Evolutionary conservation across 75 land plant species (phyloP), one percentile per base, ranked within the genome.

Genomic region (Pinus albicaulis): DNA sequence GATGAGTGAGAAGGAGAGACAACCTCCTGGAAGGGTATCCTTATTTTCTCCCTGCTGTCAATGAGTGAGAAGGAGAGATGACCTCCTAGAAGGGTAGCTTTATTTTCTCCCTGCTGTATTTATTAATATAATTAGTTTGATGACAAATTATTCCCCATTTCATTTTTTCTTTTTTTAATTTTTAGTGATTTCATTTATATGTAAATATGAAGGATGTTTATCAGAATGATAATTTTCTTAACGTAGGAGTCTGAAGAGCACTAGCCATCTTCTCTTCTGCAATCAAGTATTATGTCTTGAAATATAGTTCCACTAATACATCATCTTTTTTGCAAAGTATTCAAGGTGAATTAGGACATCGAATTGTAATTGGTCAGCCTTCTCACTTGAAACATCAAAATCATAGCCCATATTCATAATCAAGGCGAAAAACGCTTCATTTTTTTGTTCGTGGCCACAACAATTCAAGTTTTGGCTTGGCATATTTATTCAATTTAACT

Each of bases 1-100:
- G n/a, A n/a, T n/a, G n/a, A n/a, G n/a, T n/a, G n/a, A n/a, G 71
- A 85, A 82, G 68, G 85, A 85, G 70, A 73, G 71, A 52, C 53
- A 57, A 22, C 73, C 77, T 53, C 15, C 25, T 16, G 2, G 31
- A 2, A 56, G 69, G 61, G 84, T 84, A 84, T 69, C 84, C 14
- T 61, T 76, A n/a, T 76, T 75, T 28, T 31, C 4, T 73, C 72
- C 75, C 76, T 56, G n/a, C n/a, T n/a, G n/a, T n/a, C n/a, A n/a
- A n/a, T n/a, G n/a, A n/a, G n/a, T n/a, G n/a, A n/a, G n/a, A n/a
- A n/a, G n/a, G n/a, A n/a, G n/a, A n/a, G n/a, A n/a, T n/a, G n/a
- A n/a, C n/a, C n/a, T n/a, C n/a, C n/a, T n/a, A n/a, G n/a, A n/a
- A n/a, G n/a, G n/a, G n/a, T n/a, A n/a, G n/a, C n/a, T n/a, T n/a